Conservation (phyloP, 73 alveolate genomes). For the Urostyla sp. region DNA sequence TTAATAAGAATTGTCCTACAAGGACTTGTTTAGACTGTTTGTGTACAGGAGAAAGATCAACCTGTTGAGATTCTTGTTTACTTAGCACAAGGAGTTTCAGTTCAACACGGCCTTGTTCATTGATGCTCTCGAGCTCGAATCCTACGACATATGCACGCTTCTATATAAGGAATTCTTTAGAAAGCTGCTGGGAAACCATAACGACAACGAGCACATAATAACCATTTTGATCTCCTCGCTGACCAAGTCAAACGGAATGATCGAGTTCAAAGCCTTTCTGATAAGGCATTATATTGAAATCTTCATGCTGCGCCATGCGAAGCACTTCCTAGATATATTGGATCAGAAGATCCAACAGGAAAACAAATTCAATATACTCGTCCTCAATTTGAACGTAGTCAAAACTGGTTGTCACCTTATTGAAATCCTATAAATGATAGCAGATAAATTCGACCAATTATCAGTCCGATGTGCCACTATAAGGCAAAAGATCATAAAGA, state of each 20-base stretch:
- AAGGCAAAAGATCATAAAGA: conserved; percentile 21
- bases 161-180: conserved; percentile 66
- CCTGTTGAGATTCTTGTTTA: conserved; percentile 60
- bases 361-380: conserved; percentile 52
- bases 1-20: conserved; percentile 33
- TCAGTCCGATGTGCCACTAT: conserved; percentile 17
- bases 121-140: conserved; percentile 66
- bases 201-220: conserved; percentile 44
- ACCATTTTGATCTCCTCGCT: conserved; percentile 50
- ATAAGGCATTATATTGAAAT: conserved; percentile 50
- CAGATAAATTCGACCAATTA: conserved; percentile 27
- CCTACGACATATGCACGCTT: conserved; percentile 66
- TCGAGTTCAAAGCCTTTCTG: conserved; percentile 64
- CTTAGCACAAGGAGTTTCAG: conserved; percentile 49
- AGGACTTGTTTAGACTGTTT: conserved; percentile 65
- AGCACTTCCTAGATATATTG: conserved; percentile 49
- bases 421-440: conserved; percentile 49
- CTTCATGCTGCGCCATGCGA: conserved; percentile 47
- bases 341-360: conserved; percentile 38
- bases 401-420: conserved; percentile 63
- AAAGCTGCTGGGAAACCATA: conserved; percentile 20
- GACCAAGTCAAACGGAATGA: conserved; percentile 55
- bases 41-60: conserved; percentile 61
- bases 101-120: conserved; percentile 47
- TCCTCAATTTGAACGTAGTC: conserved; percentile 58